Base-by-base conservation (phyloP, 2,329 filamentous ascomycete species). In the Fonsecaea nubica region DNA sequence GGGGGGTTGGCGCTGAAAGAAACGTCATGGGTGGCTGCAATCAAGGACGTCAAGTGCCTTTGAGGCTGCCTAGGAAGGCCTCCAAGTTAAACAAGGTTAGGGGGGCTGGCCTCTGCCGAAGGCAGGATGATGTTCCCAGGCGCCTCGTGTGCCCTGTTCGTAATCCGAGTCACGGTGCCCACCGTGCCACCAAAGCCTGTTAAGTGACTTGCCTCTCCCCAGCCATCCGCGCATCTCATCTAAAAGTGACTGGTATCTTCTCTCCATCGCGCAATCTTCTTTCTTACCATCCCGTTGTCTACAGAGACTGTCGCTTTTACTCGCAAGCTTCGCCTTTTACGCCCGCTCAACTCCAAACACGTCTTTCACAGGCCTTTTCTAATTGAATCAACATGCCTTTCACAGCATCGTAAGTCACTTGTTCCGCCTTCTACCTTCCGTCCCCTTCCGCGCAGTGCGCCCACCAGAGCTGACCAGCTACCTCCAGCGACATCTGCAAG, bases 401-500 rank as follows among this genome's bases (percentile, higher is more conserved):
- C 78, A 82, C 80, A 72, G 80, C 80, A 69, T 82, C 80, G 80
- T 82, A 79, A 81, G 80, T 81, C 61, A 33, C 40, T 53, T 4
- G n/a, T 5, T 9, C 18, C 48, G 25, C 33, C 54, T 67, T 68
- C 63, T 50, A 36, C 33, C 54, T 67, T 68, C 63, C 55, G 58
- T 67, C 38, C 33, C 21, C 66, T 66, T 68, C 65, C 63, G 67
- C 56, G 57, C 54, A 21, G 13, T 53, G 58, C 62, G 52, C 45
- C 52, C 25, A 52, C 61, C 61, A 54, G 21, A 64, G 65, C 68
- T 70, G 65, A 70, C 68, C 56, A 5, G 2, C 5, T 7, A 52
- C 13, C 25, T 57, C 40, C 74, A 90, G 89, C 78, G 89, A 92
- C 78, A 88, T 91, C 81, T 89, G 88, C 87, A 91, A 91, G 83